Base-by-base conservation (phyloP, 148 eudicot genomes). In the Oxyria digyna region DNA sequence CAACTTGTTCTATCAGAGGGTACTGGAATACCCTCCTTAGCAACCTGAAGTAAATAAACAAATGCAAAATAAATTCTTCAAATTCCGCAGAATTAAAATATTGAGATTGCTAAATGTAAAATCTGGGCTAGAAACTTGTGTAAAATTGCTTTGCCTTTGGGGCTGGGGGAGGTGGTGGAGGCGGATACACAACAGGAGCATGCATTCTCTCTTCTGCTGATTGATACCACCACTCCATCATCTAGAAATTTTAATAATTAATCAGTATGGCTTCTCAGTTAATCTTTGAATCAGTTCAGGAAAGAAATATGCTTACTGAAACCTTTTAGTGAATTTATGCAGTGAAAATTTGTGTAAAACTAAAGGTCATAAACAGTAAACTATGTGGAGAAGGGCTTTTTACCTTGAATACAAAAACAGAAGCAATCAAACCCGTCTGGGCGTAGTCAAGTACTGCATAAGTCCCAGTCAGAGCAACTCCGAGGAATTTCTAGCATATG, bases 181-280 rank as follows among this genome's bases (percentile, higher is more conserved):
- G 96, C 45, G 99, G 99, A 76, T 90, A 94, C 64, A 94, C 91
- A 12, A 95, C 87, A 42, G 99, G 96, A 27, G 99, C 99, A 41
- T 96, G 91, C 96, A 94, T 91, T 74, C 99, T 88, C 77, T 94
- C 99, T 70, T 94, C 99, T 14, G 99, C 99, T 65, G 99, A 94
- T 78, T 94, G 99, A 75, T 90, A 90, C 99, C 99, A 94, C 99
- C 99, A 94, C 42, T 94, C 99, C 99, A 94, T 90, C 99, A 94
- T 94, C 99, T 90, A 27, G 40, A 35, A 37, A 1, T 35, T 66
- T 3, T 9, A 12, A 27, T 13, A 55, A 13, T 13, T 3, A 55
- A 27, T 55, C n/a, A n/a, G n/a, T n/a, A n/a, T n/a, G n/a, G n/a
- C n/a, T n/a, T n/a, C n/a, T n/a, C n/a, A n/a, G n/a, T n/a, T n/a